A percentile compares a stretch with the other conserved stretches of the same genome.
These are phyloP conservation scores for Cordyceps tenuipes DNA, from an alignment of 2,329 filamentous ascomycete species.

Conservation along the genomic window DNA sequence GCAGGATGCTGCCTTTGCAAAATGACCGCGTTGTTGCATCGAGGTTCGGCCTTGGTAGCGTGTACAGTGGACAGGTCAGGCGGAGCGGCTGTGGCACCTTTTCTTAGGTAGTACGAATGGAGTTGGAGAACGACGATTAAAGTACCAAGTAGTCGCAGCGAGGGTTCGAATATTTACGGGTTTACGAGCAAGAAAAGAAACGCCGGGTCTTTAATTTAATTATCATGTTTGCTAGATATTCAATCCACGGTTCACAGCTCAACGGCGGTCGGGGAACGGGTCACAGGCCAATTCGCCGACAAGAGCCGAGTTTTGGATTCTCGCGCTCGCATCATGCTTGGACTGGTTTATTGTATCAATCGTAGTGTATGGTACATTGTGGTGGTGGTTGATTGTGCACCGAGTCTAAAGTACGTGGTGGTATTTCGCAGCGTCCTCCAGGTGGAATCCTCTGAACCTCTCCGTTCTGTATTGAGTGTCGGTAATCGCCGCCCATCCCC, in stretches of 20 bases:
- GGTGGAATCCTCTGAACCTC: conserved; percentile 1
- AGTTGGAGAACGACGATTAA: background rate
- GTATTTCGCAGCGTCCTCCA: conserved; percentile 7
- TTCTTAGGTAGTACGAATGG: no score
- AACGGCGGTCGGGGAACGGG: background rate
- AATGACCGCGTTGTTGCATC: background rate
- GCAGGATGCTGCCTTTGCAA: background rate
- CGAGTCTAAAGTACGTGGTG: conserved; percentile 12
- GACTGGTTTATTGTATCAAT: conserved; percentile 11
- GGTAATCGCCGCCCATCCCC: background rate
- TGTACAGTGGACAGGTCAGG: background rate
- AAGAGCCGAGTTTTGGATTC: background rate
- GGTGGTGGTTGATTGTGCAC: conserved; percentile 2
- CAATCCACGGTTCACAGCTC: background rate
- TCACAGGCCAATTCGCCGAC: conserved; percentile 1
- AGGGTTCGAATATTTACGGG: background rate
- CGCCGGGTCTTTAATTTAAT: background rate
- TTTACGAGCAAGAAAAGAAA: background rate
- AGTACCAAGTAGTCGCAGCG: no score
- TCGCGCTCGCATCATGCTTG: background rate
- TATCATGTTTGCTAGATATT: background rate
- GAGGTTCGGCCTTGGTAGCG: conserved; percentile 5
- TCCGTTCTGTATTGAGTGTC: background rate
- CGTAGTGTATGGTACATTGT: conserved; percentile 12
- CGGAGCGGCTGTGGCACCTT: background rate